phyloP scores from a whole-genome alignment of 2,329 filamentous ascomycete species.

The Davidsoniella virescens region DNA sequence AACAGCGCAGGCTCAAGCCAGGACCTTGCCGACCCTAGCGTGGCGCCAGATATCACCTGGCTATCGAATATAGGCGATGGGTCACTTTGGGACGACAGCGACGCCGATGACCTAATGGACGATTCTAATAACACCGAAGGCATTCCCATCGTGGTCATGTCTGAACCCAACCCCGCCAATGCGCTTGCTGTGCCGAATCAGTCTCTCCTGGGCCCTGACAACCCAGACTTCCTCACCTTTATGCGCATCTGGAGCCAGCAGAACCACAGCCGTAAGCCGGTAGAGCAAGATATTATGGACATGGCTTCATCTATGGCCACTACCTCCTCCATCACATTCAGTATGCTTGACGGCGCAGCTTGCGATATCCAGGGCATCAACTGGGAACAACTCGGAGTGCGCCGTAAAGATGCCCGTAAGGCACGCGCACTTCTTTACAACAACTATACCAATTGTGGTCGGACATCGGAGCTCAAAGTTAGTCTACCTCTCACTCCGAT shows the following conservation, averaged over 20 bases:
- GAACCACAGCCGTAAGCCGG: background rate
- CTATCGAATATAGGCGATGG: too few relatives aligned
- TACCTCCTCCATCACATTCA: constrained; percentile 19
- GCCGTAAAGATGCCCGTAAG: constrained; percentile 31
- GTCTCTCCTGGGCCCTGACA: constrained; percentile 29
- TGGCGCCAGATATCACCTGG: too few relatives aligned
- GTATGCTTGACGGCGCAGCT: constrained; percentile 36
- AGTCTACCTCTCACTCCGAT: background rate
- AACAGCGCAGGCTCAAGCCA: too few relatives aligned
- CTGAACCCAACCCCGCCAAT: constrained; percentile 19
- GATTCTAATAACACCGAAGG: too few relatives aligned
- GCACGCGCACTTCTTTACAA: constrained; percentile 32
- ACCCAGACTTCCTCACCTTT: constrained; percentile 33
- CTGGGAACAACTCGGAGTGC: constrained; percentile 37
- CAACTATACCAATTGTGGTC: constrained; percentile 39
- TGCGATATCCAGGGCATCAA: constrained; percentile 45
- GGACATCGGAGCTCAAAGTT: constrained; percentile 10
- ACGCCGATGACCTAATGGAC: constrained; percentile 16
- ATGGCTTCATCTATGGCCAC: background rate
- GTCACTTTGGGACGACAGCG: background rate
- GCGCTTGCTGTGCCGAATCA: constrained; percentile 21
- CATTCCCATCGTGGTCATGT: too few relatives aligned
- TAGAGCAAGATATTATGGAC: background rate
- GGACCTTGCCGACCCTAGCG: too few relatives aligned
- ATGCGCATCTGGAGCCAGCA: constrained; percentile 29